Evolutionary conservation across 495 filamentous ascomycete genomes (phyloP).

Genomic region (Acidomyces sp.): DNA sequence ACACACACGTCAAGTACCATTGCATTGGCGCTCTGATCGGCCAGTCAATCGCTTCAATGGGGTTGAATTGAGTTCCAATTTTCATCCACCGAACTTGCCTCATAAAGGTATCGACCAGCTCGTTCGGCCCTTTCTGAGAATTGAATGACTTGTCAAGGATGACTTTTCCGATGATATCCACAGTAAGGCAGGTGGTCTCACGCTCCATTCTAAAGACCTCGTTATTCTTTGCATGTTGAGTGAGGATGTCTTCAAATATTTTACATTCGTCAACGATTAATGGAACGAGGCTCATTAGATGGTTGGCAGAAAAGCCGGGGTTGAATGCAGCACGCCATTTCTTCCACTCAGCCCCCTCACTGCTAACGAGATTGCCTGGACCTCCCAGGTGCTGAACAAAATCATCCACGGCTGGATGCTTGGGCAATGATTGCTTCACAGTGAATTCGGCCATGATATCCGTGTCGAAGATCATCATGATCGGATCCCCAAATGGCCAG

Average conservation of each 20-base stretch:
- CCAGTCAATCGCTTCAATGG: slow-evolving; percentile 20
- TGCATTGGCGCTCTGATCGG: slow-evolving; percentile 15
- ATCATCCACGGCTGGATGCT: slow-evolving; percentile 19
- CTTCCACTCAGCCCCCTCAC: slow-evolving; percentile 33
- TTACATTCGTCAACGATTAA: slow-evolving; percentile 31
- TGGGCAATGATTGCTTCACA: slow-evolving; percentile 21
- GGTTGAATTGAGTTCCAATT: slow-evolving; percentile 14
- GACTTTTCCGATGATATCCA: slow-evolving; percentile 35
- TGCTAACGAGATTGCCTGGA: slow-evolving; percentile 26
- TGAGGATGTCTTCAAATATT: slow-evolving; percentile 28
- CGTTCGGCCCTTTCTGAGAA: slow-evolving; percentile 26
- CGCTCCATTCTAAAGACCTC: slow-evolving; percentile 29
- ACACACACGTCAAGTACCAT: slow-evolving; percentile 23
- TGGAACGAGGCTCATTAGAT: slow-evolving; percentile 32
- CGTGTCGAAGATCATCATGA: slow-evolving; percentile 28
- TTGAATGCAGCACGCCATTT: slow-evolving; percentile 33
- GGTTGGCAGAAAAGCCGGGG: slow-evolving; percentile 33
- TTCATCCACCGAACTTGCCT: slow-evolving; percentile 22
- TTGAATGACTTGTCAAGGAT: slow-evolving; percentile 28
- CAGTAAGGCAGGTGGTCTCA: slow-evolving; percentile 26
- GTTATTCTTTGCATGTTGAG: slow-evolving; percentile 21
- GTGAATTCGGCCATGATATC: slow-evolving; percentile 29
- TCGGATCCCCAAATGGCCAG: slow-evolving; percentile 32
- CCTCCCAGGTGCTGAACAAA: slow-evolving; percentile 29
- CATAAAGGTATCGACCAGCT: slow-evolving; percentile 27